Percentiles rank a stretch among this genome's conserved stretches.
Conservation (phyloP, 768 basidiomycete species). For the Serendipita sp. region DNA sequence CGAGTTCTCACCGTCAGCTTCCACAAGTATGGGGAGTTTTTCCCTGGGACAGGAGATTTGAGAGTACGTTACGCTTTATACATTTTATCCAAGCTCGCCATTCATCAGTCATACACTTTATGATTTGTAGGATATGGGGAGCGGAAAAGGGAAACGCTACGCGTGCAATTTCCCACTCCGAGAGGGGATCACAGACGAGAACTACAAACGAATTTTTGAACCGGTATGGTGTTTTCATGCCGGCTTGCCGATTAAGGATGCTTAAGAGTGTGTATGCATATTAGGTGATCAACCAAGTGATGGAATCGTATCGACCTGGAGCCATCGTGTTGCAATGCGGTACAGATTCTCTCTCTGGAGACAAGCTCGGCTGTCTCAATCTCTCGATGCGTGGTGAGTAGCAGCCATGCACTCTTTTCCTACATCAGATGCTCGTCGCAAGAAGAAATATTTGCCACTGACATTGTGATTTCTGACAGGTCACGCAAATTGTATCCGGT, state of each 20-base stretch:
- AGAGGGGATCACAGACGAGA: constrained; percentile 90
- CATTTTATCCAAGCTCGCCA: no score
- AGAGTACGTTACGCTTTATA: constrained; percentile 23
- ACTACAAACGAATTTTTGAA: constrained; percentile 88
- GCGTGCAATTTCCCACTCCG: constrained; percentile 87
- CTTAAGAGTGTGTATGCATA: not conserved
- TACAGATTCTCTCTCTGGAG: constrained; percentile 90
- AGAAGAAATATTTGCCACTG: no score
- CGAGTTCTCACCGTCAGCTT: constrained; percentile 97
- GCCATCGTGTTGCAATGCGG: constrained; percentile 96
- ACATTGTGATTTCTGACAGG: constrained; percentile 26
- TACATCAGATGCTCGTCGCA: no score
- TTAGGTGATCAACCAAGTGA: constrained; percentile 82
- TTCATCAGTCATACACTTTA: constrained; percentile 1
- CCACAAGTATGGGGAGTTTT: constrained; percentile 98
- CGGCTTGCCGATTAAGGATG: not conserved
- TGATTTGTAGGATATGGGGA: constrained; percentile 60
- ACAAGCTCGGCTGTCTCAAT: constrained; percentile 91
- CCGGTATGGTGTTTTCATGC: constrained; percentile 33
- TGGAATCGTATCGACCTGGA: constrained; percentile 87
- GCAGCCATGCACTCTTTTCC: no score
- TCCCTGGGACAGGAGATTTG: constrained; percentile 96
- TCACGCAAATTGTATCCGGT: constrained; percentile 93
- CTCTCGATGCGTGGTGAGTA: constrained; percentile 77
- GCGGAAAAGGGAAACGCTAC: constrained; percentile 88